Evolutionary conservation across 352 stramenopile genomes (phyloP).

Genomic region (Pythium aquatile): DNA sequence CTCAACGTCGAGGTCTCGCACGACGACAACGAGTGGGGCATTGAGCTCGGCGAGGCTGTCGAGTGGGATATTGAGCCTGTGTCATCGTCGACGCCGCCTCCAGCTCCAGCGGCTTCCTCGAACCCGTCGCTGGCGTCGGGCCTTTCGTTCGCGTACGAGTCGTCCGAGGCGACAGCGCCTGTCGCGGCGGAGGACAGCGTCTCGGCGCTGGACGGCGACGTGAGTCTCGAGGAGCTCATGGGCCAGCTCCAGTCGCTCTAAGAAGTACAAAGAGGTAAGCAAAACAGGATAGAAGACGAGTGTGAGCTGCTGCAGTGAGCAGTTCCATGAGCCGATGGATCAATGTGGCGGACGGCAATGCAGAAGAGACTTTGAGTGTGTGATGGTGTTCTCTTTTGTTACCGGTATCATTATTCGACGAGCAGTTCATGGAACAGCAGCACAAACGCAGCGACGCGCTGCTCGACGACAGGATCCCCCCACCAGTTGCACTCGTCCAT

Average conservation of each 20-base stretch:
- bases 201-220: constrained; percentile 27
- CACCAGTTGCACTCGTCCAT: constrained; percentile 35
- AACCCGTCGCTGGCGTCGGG: constrained; percentile 40
- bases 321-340: not conserved
- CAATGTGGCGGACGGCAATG: not conserved
- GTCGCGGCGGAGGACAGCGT: constrained; percentile 26
- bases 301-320: not conserved
- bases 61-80: constrained; percentile 16
- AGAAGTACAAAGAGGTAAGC: not conserved
- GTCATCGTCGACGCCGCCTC: constrained; percentile 11
- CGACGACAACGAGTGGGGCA: constrained; percentile 87
- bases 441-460: constrained; percentile 38
- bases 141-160: constrained; percentile 57
- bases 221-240: constrained; percentile 81
- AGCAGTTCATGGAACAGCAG: constrained; percentile 41
- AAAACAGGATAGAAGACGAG: not conserved
- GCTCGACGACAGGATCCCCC: constrained; percentile 37
- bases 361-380: not conserved
- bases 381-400: not conserved
- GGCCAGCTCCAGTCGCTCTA: constrained; percentile 74
- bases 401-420: not conserved
- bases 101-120: constrained; percentile 5
- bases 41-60: constrained; percentile 54
- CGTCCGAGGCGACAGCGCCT: constrained; percentile 7
- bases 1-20: constrained; percentile 54